These are phyloP conservation scores for Trichopus zeylanicus DNA, from an alignment of 116 monocot genomes.

Conservation along the genomic window DNA sequence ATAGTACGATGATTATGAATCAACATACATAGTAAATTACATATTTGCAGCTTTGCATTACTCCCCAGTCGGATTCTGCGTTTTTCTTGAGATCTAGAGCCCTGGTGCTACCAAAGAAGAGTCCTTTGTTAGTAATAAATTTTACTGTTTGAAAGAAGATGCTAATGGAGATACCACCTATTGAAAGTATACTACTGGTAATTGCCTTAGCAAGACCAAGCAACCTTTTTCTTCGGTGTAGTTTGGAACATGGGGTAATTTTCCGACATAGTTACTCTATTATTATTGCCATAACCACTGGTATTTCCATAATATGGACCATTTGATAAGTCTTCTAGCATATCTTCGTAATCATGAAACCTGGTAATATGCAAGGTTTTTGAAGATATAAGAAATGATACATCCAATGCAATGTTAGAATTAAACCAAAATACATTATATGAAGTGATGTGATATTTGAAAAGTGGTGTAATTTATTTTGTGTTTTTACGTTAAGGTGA, in stretches of 20 bases:
- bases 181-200: slow-evolving; percentile 81
- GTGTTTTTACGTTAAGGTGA: too few relatives aligned
- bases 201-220: slow-evolving; percentile 92
- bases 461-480: too few relatives aligned
- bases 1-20: slow-evolving; percentile 2
- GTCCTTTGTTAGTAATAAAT: not conserved
- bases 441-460: too few relatives aligned
- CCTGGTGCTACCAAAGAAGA: slow-evolving; percentile 28
- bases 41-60: not conserved
- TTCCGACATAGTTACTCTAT: slow-evolving; percentile 58
- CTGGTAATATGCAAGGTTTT: slow-evolving; percentile 31
- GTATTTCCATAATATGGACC: slow-evolving; percentile 48
- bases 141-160: not conserved
- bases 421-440: too few relatives aligned
- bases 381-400: not conserved
- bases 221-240: slow-evolving; percentile 61
- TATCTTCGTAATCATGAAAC: slow-evolving; percentile 88
- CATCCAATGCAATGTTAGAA: not conserved
- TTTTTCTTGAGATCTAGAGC: slow-evolving; percentile 79
- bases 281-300: too few relatives aligned
- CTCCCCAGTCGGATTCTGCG: slow-evolving; percentile 89
- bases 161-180: slow-evolving; percentile 34
- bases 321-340: slow-evolving; percentile 95
- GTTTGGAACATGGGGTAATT: slow-evolving; percentile 52
- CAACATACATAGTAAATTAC: not conserved